These are phyloP conservation scores for Magnolia changhungtana DNA, from an alignment of 164 flowering plant species.

Conservation along the genomic window DNA sequence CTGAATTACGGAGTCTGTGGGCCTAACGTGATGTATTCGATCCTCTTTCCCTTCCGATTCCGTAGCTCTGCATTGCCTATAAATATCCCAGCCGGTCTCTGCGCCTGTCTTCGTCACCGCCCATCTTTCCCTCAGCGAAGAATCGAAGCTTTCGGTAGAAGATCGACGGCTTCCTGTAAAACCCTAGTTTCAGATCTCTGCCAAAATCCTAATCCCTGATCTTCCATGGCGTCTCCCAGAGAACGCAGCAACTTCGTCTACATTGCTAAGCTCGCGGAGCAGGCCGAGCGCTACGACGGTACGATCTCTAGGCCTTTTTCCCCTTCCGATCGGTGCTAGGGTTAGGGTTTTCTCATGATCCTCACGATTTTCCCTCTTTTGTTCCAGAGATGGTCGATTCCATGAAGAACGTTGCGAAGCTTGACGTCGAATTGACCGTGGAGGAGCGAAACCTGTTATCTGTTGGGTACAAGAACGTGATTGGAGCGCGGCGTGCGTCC, in stretches of 20 bases:
- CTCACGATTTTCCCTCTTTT: not conserved
- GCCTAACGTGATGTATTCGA: too few species aligned
- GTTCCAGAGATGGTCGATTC: constrained; percentile 60
- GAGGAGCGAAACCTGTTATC: constrained; percentile 65
- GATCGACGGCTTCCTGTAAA: too few species aligned
- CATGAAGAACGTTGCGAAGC: constrained; percentile 55
- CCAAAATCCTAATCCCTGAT: not conserved
- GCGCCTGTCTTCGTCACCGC: constrained; percentile 1
- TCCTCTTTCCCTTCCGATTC: not conserved
- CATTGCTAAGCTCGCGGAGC: constrained; percentile 29
- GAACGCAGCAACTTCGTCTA: constrained; percentile 26
- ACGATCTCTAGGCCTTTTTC: not conserved
- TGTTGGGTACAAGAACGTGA: constrained; percentile 65
- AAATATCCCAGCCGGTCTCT: not conserved
- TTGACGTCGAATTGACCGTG: constrained; percentile 54
- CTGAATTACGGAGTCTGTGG: not conserved
- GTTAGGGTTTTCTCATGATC: not conserved
- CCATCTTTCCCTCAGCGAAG: not conserved
- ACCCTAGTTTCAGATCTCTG: not conserved
- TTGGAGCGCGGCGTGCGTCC: constrained; percentile 61
- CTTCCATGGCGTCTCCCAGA: constrained; percentile 17
- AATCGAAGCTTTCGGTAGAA: not conserved
- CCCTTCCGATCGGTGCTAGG: not conserved
- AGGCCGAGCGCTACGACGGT: constrained; percentile 33
- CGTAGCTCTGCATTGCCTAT: not conserved